A percentile compares a stretch with the other conserved stretches of the same genome.
phyloP scores from a whole-genome alignment of 371 early-diverging fungal species.

The Sporodiniella umbellata region DNA sequence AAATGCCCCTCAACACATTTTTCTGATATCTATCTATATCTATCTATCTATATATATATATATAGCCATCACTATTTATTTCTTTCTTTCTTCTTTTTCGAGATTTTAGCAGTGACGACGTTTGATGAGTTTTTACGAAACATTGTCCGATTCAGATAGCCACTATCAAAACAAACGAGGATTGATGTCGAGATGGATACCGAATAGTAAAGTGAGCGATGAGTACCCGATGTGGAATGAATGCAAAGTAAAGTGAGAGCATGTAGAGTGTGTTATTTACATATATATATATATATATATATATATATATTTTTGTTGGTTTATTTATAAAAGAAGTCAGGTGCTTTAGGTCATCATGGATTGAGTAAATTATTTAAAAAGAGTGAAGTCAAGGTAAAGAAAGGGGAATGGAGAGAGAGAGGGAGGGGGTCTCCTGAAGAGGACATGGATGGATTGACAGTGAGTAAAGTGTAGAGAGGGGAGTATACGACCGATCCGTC shows the following conservation, averaged over 20 bases:
- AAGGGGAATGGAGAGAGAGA: conserved; percentile 4
- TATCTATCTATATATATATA: neutral
- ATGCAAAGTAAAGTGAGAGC: neutral
- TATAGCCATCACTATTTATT: neutral
- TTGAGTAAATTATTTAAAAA: conserved; percentile 25
- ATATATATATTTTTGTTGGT: too few species aligned
- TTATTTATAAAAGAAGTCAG: too few species aligned
- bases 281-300: too few species aligned
- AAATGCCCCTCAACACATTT: neutral
- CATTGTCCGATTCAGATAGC: neutral
- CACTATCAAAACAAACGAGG: conserved; percentile 10
- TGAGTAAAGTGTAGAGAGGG: too few species aligned
- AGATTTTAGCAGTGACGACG: conserved; percentile 14
- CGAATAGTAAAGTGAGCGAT: neutral
- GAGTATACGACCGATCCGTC: conserved; percentile 16
- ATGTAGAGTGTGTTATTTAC: too few species aligned
- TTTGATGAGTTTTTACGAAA: too few species aligned
- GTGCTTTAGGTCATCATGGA: too few species aligned
- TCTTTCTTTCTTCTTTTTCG: conserved; percentile 5
- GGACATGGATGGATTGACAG: too few species aligned
- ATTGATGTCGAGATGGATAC: conserved; percentile 19
- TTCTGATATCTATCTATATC: too few species aligned
- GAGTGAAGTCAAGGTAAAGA: conserved; percentile 12
- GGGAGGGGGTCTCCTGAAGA: too few species aligned
- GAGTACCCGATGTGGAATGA: neutral